Percentiles rank a stretch among this genome's conserved stretches.
Conservation (phyloP, 78 protist species). For the slime mould (Dictyostelium discoideum) region DNA sequence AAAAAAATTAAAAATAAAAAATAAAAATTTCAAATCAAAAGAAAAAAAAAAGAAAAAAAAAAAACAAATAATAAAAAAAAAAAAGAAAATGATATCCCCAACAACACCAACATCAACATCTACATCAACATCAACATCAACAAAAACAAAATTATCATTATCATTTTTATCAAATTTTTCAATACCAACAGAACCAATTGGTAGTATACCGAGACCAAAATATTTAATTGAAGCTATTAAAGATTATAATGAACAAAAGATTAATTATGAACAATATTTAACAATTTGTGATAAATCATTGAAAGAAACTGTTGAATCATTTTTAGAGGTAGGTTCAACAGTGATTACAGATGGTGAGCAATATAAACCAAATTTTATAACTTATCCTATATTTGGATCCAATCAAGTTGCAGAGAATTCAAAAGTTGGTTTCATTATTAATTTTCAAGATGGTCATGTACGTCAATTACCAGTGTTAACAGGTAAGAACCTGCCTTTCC, state of each 20-base stretch:
- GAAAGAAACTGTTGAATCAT: not conserved
- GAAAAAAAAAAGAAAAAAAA: too few relatives aligned
- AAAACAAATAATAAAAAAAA: too few relatives aligned
- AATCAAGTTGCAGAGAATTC: not conserved
- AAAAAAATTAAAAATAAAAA: too few relatives aligned
- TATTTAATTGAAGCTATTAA: slow-evolving; percentile 15
- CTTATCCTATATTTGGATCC: slow-evolving; percentile 32
- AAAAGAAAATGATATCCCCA: not conserved
- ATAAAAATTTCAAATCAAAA: too few relatives aligned
- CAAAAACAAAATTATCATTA: not conserved
- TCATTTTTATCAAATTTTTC: not conserved
- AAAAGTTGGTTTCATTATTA: not conserved
- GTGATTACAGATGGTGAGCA: slow-evolving; percentile 67
- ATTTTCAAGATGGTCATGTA: slow-evolving; percentile 17
- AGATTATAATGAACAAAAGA: not conserved
- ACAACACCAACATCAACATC: not conserved
- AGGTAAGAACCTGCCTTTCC: slow-evolving; percentile 1
- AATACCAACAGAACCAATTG: slow-evolving; percentile 43
- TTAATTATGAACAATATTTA: not conserved
- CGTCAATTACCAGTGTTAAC: slow-evolving; percentile 27
- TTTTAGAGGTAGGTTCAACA: not conserved
- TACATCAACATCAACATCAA: not conserved
- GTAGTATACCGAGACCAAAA: slow-evolving; percentile 48
- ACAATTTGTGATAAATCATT: not conserved
- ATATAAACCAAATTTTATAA: slow-evolving; percentile 27